phyloP scores from a whole-genome alignment of 225 moss, liverwort and hornwort species.

The Ulota crispa region DNA sequence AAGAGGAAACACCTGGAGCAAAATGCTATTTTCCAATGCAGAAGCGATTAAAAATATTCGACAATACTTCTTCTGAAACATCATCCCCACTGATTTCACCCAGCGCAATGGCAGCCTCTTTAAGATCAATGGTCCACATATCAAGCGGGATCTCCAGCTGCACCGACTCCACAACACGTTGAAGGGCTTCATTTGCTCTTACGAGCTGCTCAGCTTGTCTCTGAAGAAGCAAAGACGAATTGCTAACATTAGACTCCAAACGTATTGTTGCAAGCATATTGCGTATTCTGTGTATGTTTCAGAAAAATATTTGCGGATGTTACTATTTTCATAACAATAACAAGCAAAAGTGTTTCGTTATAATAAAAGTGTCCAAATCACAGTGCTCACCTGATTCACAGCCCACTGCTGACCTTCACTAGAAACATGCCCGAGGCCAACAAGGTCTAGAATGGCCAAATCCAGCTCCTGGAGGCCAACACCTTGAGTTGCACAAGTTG shows the following conservation, averaged over 20 bases:
- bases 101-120: slow-evolving; percentile 83
- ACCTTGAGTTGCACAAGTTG: slow-evolving; percentile 82
- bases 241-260: neutral
- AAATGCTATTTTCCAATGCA: slow-evolving; percentile 78
- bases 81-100: slow-evolving; percentile 95
- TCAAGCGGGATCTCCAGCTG: slow-evolving; percentile 81
- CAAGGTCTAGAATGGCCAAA: slow-evolving; percentile 70
- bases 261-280: neutral
- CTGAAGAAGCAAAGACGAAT: slow-evolving; percentile 34
- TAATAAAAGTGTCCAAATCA: neutral
- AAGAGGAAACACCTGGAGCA: neutral
- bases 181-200: slow-evolving; percentile 75
- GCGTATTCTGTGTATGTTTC: neutral
- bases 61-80: slow-evolving; percentile 88
- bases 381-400: slow-evolving; percentile 75
- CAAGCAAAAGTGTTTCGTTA: neutral
- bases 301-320: neutral
- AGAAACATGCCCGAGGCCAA: slow-evolving; percentile 72
- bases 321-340: neutral
- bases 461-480: slow-evolving; percentile 84
- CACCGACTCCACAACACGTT: slow-evolving; percentile 74
- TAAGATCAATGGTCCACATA: slow-evolving; percentile 96
- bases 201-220: slow-evolving; percentile 93
- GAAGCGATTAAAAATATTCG: slow-evolving; percentile 90
- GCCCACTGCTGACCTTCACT: slow-evolving; percentile 86